phyloP scores from a whole-genome alignment of 768 basidiomycete genomes.

The Panaeolus cyanescens region DNA sequence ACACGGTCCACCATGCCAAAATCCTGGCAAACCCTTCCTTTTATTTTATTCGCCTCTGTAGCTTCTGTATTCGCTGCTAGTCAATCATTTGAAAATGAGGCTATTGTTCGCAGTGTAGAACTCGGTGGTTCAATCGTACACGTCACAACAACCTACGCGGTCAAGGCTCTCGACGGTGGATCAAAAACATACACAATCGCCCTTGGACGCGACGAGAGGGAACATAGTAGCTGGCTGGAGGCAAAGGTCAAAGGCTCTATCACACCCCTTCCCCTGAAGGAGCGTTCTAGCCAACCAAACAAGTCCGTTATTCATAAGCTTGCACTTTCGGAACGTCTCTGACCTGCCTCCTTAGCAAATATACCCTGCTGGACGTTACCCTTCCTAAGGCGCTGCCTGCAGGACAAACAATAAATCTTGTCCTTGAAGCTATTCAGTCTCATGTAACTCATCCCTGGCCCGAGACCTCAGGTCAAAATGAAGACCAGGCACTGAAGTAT shows the following conservation, averaged over 20 bases:
- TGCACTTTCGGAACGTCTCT: constrained; percentile 5
- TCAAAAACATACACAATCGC: constrained; percentile 69
- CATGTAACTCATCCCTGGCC: constrained; percentile 83
- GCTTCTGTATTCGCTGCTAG: constrained; percentile 37
- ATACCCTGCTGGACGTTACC: constrained; percentile 59
- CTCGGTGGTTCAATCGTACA: constrained; percentile 87
- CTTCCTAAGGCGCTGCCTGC: constrained; percentile 61
- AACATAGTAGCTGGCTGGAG: constrained; percentile 76
- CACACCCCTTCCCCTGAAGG: constrained; percentile 49
- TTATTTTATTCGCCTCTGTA: constrained; percentile 45
- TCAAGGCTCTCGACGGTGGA: constrained; percentile 67
- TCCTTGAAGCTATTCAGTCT: constrained; percentile 77
- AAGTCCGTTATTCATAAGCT: constrained; percentile 44
- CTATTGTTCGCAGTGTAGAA: constrained; percentile 86
- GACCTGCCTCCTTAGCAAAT: constrained; percentile 31
- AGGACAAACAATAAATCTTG: constrained; percentile 70
- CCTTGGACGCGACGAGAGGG: constrained; percentile 60
- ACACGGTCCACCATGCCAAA: constrained; percentile 44
- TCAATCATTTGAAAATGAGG: constrained; percentile 82
- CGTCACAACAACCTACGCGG: constrained; percentile 86
- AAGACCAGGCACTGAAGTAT: constrained; percentile 81
- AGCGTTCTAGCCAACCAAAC: constrained; percentile 47
- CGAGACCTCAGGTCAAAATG: constrained; percentile 66
- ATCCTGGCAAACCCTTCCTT: constrained; percentile 48
- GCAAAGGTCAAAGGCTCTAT: constrained; percentile 77